phyloP scores from a whole-genome alignment of 2,329 filamentous ascomycete genomes.

The Graphilbum ipis-grandicollis region DNA sequence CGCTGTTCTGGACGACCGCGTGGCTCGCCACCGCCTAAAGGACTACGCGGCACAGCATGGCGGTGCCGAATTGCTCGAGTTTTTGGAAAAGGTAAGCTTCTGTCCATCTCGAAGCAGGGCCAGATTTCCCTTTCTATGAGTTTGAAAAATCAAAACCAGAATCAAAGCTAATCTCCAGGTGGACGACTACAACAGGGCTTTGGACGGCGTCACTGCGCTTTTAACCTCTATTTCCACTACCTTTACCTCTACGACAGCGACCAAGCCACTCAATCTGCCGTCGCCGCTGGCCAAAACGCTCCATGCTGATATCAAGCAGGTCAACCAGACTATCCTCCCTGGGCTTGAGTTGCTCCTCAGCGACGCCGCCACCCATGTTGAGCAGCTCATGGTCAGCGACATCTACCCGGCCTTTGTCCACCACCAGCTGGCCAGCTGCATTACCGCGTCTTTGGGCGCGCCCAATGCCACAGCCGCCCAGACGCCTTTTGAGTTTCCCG shows the following conservation, averaged over 20 bases:
- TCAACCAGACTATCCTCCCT: constrained; percentile 25
- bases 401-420: constrained; percentile 33
- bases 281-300: constrained; percentile 21
- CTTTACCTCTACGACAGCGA: constrained; percentile 21
- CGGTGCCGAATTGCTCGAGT: constrained; percentile 31
- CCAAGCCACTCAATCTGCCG: constrained; percentile 24
- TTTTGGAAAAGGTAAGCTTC: constrained; percentile 29
- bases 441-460: constrained; percentile 25
- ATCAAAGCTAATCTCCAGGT: too few relatives aligned
- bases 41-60: constrained; percentile 29
- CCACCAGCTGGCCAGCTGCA: constrained; percentile 27
- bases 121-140: too few relatives aligned
- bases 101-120: background rate
- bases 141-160: too few relatives aligned
- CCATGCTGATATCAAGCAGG: constrained; percentile 27
- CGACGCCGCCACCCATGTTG: constrained; percentile 21
- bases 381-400: constrained; percentile 22
- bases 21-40: constrained; percentile 26
- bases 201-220: constrained; percentile 21
- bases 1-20: constrained; percentile 29
- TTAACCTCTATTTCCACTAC: constrained; percentile 18
- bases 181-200: constrained; percentile 23
- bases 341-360: constrained; percentile 24
- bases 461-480: constrained; percentile 11
- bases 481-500: constrained; percentile 14